Evolutionary conservation across 2,329 filamentous ascomycete genomes (phyloP).

Genomic region (Colletotrichum zoysiae): DNA sequence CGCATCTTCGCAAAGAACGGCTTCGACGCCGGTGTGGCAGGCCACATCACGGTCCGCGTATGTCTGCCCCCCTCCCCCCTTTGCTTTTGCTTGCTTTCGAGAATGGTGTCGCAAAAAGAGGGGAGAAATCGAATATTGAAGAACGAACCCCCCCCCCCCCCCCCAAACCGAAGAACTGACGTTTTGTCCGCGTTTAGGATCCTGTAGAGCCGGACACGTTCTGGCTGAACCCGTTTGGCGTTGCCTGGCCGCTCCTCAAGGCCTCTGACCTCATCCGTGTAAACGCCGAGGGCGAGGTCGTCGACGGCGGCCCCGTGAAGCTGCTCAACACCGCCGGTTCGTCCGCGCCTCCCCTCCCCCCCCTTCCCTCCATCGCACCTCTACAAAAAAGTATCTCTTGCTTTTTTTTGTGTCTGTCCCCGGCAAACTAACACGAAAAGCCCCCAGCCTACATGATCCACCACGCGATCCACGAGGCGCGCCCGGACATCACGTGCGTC

Average conservation of each 20-base stretch:
- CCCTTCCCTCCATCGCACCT: no score
- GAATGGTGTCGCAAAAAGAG: neutral
- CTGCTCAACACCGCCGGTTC: conserved; percentile 39
- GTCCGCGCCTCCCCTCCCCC: neutral
- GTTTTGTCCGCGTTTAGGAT: conserved; percentile 47
- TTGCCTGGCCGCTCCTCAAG: conserved; percentile 72
- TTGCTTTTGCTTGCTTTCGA: neutral
- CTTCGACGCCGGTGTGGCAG: conserved; percentile 73
- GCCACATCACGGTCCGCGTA: conserved; percentile 71
- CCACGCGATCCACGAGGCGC: conserved; percentile 61
- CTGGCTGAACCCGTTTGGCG: conserved; percentile 77
- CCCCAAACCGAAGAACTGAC: neutral
- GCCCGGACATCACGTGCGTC: conserved; percentile 67
- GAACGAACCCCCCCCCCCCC: neutral
- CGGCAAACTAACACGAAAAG: conserved; percentile 4
- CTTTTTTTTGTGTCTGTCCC: neutral
- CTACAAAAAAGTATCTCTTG: no score
- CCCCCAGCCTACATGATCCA: conserved; percentile 62
- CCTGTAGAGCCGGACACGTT: conserved; percentile 72
- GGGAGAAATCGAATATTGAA: neutral
- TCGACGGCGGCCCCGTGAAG: conserved; percentile 66
- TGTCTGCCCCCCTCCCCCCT: conserved; percentile 6
- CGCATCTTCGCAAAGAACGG: conserved; percentile 69
- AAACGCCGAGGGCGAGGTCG: conserved; percentile 69
- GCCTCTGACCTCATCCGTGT: conserved; percentile 77